Base-by-base conservation (phyloP, 2,329 filamentous ascomycete genomes). In the Epicoccum sorghinum region DNA sequence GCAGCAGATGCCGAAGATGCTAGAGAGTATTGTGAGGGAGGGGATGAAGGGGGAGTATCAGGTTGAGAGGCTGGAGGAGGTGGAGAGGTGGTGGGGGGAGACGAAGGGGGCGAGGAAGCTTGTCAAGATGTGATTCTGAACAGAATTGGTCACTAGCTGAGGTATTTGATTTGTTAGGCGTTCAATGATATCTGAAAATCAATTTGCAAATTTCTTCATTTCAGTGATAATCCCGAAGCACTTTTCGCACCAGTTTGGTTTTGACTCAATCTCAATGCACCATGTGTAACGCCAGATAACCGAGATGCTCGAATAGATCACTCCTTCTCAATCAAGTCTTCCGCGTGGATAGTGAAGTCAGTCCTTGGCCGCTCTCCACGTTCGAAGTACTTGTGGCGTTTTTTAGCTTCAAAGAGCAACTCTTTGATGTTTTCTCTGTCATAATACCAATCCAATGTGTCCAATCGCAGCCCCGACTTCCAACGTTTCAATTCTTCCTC, bases 81-180 rank as follows among this genome's bases (percentile, higher is more conserved):
- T 49, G 18, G 47, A 41, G 14, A 29, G 7, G 2, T 49, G 39
- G 47, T 49, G 47, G 47, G 35, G 3, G 4, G 47, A 49, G 9
- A 49, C 37, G 2, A 22, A 23, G 7, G 47, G 47, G n/a, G 38
- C 13, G 18, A 30, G 47, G 14, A 42, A 43, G 24, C 29, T 49
- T 14, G 39, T 43, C 1, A 49, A 49, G 39, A 30, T 18, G 18
- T 18, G 18, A n/a, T n/a, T n/a, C n/a, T n/a, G n/a, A n/a, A n/a
- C n/a, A n/a, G n/a, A n/a, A n/a, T n/a, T n/a, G n/a, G n/a, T n/a
- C n/a, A n/a, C n/a, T n/a, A n/a, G n/a, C n/a, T n/a, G n/a, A n/a
- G n/a, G n/a, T n/a, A n/a, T n/a, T n/a, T n/a, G n/a, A n/a, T n/a
- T n/a, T n/a, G n/a, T n/a, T n/a, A n/a, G n/a, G n/a, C n/a, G n/a